Evolutionary conservation across 1,284 basidiomycete species (phyloP), one percentile per base, ranked within the genome.

Genomic region (Sporisorium reilianum): DNA sequence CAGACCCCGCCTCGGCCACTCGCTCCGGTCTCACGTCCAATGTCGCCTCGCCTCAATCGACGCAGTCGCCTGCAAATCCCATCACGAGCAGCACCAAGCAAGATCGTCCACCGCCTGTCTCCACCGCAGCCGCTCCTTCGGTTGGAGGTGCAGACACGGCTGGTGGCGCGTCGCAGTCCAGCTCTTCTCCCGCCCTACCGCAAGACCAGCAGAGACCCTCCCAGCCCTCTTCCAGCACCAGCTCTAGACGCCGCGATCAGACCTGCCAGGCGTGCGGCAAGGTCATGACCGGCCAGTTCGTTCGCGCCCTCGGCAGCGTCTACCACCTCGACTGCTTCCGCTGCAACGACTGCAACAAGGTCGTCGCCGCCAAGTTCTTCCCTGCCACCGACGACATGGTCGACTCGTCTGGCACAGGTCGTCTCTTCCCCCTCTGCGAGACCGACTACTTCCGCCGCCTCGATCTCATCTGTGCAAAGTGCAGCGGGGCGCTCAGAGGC

Each of bases 341-440:
- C 80, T 99, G 96, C 64, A 70, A 67, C 16, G 97, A 99, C 85
- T 99, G 96, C 85, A 91, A 93, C 79, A 92, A 92, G 81, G 93
- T 97, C 55, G 96, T 99, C 45, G 96, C 96, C 22, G 92, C 93
- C 78, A 99, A 99, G 86, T 99, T 99, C 88, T 99, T 99, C 86
- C 96, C 97, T 10, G 81, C 82, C 30, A 84, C 82, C 34, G 80
- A 81, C 36, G 83, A 84, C 40, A 83, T 83, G 34, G 93, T 97
- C 81, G 94, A 97, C 81, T 91, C 92, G 22, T 55, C 65, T 20
- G 71, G 70, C 28, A 64, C 67, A 0, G 71, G 77, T 12, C 68
- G 74, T 38, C 73, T 81, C 40, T 84, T 84, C 54, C 81, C 83
- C 2, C 73, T 82, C 26, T 99, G 97, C 86, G 96, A 99, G 81